These are phyloP conservation scores for Lactuca saligna DNA, from an alignment of 129 eudicot genomes.

Conservation along the genomic window DNA sequence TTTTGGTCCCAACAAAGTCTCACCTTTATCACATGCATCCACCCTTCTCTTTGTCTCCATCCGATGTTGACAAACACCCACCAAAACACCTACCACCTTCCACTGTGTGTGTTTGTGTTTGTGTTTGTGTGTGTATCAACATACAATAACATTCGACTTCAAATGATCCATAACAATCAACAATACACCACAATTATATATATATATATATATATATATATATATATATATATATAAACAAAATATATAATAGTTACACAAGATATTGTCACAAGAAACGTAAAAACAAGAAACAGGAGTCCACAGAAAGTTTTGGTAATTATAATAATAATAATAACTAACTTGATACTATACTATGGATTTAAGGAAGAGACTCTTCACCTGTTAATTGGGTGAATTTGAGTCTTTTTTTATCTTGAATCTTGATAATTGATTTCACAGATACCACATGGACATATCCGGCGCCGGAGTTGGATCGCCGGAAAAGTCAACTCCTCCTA, in stretches of 20 bases:
- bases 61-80: constrained; percentile 8
- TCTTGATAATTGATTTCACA: constrained; percentile 31
- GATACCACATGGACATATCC: constrained; percentile 51
- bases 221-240: constrained; percentile 32
- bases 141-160: constrained; percentile 3
- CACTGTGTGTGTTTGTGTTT: constrained; percentile 15
- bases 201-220: too few relatives aligned
- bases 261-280: constrained; percentile 23
- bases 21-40: constrained; percentile 38
- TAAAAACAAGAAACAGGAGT: constrained; percentile 21
- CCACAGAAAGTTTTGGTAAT: constrained; percentile 20
- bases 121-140: constrained; percentile 11
- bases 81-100: constrained; percentile 7
- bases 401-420: neutral
- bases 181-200: constrained; percentile 23
- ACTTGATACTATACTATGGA: constrained; percentile 39
- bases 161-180: constrained; percentile 4
- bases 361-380: constrained; percentile 21
- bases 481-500: constrained; percentile 46
- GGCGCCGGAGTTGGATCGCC: constrained; percentile 45
- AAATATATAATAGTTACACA: constrained; percentile 38
- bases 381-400: constrained; percentile 27
- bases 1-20: constrained; percentile 23
- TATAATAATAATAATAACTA: constrained; percentile 28
- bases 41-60: constrained; percentile 32